Evolutionary conservation across 1,284 basidiomycete genomes (phyloP).

Genomic region (Ganoderma resinaceum): DNA sequence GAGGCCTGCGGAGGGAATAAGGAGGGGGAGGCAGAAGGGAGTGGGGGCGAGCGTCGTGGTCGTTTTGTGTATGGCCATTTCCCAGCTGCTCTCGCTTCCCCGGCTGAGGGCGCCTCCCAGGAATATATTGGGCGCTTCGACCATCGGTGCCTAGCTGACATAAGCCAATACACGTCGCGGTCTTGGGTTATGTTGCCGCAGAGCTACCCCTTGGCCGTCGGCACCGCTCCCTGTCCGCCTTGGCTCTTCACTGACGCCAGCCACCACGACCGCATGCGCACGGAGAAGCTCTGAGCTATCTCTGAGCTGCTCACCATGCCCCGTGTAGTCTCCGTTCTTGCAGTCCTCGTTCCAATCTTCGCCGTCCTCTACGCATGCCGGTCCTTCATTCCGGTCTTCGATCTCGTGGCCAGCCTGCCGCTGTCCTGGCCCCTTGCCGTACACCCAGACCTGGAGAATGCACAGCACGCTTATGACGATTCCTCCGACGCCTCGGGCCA

Average conservation of each 20-base stretch:
- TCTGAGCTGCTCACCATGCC: constrained; percentile 30
- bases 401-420: constrained; percentile 33
- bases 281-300: background rate
- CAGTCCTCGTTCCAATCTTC: constrained; percentile 33
- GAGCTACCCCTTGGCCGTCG: background rate
- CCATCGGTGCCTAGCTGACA: background rate
- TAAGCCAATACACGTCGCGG: background rate
- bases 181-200: background rate
- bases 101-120: background rate
- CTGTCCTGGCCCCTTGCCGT: constrained; percentile 38
- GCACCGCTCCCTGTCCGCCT: background rate
- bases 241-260: background rate
- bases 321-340: constrained; percentile 31
- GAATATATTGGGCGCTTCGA: background rate
- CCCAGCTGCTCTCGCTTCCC: background rate
- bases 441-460: constrained; percentile 32
- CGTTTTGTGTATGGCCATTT: constrained; percentile 14
- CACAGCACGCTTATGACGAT: constrained; percentile 22
- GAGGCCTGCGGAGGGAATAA: constrained; percentile 6
- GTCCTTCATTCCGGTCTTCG: constrained; percentile 32
- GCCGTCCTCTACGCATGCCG: constrained; percentile 34
- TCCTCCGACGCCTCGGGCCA: constrained; percentile 7
- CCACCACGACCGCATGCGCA: constrained; percentile 14
- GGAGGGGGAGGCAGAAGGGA: constrained; percentile 17
- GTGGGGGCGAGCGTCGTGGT: constrained; percentile 13